phyloP scores from a whole-genome alignment of 192 early-diverging fungal genomes.

The Coemansia sp. region DNA sequence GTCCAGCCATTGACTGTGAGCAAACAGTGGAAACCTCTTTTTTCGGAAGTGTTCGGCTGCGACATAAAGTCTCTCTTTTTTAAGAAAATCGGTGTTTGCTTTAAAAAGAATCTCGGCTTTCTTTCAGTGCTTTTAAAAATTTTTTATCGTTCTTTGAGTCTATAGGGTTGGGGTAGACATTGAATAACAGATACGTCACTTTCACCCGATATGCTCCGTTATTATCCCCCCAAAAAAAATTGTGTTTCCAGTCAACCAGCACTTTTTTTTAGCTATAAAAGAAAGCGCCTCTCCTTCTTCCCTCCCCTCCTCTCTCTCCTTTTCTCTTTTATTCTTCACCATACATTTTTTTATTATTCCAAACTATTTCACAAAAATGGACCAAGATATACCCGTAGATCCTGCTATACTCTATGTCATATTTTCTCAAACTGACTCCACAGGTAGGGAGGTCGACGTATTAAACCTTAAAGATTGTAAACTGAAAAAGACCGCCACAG shows the following conservation, averaged over 20 bases:
- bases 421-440: not conserved
- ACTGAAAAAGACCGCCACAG: not conserved
- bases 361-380: not conserved
- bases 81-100: not conserved
- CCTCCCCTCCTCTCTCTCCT: not conserved
- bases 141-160: not conserved
- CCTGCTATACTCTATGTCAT: not conserved
- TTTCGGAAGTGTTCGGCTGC: not conserved
- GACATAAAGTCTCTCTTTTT: not conserved
- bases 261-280: not conserved
- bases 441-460: not conserved
- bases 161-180: constrained; percentile 1
- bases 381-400: not conserved
- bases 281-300: not conserved
- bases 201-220: not conserved
- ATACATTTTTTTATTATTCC: not conserved
- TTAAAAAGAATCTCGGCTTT: not conserved
- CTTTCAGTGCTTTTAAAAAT: not conserved
- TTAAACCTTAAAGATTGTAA: not conserved
- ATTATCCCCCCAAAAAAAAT: not conserved
- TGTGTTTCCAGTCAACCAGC: not conserved
- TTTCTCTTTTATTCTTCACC: not conserved
- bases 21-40: not conserved
- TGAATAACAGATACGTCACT: not conserved
- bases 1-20: not conserved